Evolutionary conservation across 2,329 filamentous ascomycete species (phyloP), one percentile per base, ranked within the genome.

Genomic region (Chaetomiaceae sp.): DNA sequence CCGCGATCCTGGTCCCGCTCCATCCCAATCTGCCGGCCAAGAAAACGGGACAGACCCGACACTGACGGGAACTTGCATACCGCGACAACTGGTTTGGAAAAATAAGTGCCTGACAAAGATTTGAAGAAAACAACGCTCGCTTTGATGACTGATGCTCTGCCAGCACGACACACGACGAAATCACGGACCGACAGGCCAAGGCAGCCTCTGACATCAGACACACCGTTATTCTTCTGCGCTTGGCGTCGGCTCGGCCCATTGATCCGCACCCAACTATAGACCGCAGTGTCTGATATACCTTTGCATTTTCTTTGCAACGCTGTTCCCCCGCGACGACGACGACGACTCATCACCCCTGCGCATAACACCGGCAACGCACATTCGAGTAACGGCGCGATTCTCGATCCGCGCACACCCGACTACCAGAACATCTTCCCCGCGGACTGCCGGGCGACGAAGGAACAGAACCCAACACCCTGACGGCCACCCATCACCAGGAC

Each of bases 271-370:
- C 15, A 33, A 42, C 47, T 60, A 59, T 60, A 57, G 56, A 53
- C 53, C 40, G 46, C 46, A 17, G 17, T 33, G 38, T 53, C 45
- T 56, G 47, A 45, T 59, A 59, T 57, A 57, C 27, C 51, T 19
- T 23, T 11, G 27, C 36, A 8, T 22, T 34, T 45, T 22, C 11
- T 39, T 23, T 39, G n/a, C 46, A 37, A 50, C 37, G 17, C 23
- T 47, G 31, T 43, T 47, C 38, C 38, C 23, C 12, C n/a, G 40
- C 29, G 17, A 38, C 51, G 27, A 31, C 23, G 22, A 34, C 34
- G 40, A 46, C 14, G 14, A 46, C 22, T 27, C n/a, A 33, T 19
- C 9, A 42, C 29, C 47, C 34, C 34, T 50, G 40, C 23, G 17
- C 14, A 47, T 40, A 50, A 31, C 29, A 36, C 22, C 49, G 49